Evolutionary conservation across 768 basidiomycete genomes (phyloP), one percentile per base, ranked within the genome.

Genomic region (Psilocybe sp.): DNA sequence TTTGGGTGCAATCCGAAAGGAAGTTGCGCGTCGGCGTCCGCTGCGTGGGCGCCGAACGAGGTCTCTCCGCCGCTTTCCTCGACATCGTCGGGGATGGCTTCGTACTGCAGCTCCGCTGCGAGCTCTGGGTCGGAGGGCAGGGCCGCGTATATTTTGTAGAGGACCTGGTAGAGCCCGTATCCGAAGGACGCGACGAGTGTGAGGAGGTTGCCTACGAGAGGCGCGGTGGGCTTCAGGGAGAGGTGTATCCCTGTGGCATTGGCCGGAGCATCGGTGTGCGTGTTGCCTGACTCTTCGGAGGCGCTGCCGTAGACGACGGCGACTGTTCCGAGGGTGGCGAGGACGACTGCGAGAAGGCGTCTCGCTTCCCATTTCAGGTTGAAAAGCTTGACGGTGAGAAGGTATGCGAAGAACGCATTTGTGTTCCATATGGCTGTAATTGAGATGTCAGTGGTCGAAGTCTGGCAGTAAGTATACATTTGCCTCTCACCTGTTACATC

Each of bases 1-100:
- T 95, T 96, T 28, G 95, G 77, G 67, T 94, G 80, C 14, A 97
- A 73, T 16, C 91, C 92, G 54, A 94, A 89, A 4, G 92, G 91
- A 0, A 87, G 84, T 32, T 76, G 34, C 14, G 44, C 44, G 18
- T 50, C 62, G 23, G 69, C 65, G 32, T 73, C 65, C 10, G 71
- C 60, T 5, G 49, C 42, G 36, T 55, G 52, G 14, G 62, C 51
- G 46, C 44, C 52, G 40, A 44, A 50, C 42, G 46, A 45, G 38
- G 38, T 41, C 5, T 46, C 48, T 15, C 14, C 23, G 14, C 19
- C 18, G 20, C 39, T 50, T 39, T 47, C 60, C 8, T 75, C 72
- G 33, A 70, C 71, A 20, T 68, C 64, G 4, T 64, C 66, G 0
- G 74, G 63, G 35, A 87, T 64, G 19, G 66, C 69, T 19, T 70